Evolutionary conservation across 352 stramenopile species (phyloP).

Genomic region (Phytopythium chamaehyphon): DNA sequence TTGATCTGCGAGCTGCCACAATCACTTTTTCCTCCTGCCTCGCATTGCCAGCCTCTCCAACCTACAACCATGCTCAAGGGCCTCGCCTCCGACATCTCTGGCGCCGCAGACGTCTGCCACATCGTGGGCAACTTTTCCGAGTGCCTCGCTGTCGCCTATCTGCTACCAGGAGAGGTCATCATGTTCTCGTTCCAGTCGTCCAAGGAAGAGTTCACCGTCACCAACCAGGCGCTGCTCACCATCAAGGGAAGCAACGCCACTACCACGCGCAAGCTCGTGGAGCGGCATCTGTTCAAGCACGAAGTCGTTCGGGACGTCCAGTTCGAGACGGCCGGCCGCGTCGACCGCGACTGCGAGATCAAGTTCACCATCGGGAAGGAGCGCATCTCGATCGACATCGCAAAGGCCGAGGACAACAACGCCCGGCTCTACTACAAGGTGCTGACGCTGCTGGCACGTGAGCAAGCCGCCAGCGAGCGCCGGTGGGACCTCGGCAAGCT

Average conservation of each 20-base stretch:
- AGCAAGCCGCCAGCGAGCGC: constrained; percentile 31
- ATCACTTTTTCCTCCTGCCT: background rate
- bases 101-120: constrained; percentile 48
- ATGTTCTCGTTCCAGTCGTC: constrained; percentile 45
- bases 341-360: constrained; percentile 54
- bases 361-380: constrained; percentile 45
- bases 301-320: constrained; percentile 23
- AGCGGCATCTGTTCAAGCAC: constrained; percentile 37
- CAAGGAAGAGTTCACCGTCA: constrained; percentile 65
- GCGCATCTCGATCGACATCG: constrained; percentile 46
- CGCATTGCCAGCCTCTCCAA: background rate
- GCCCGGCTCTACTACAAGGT: constrained; percentile 50
- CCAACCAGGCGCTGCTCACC: constrained; percentile 51
- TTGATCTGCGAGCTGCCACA: background rate
- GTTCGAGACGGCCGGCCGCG: constrained; percentile 45
- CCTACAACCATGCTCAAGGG: constrained; percentile 32
- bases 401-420: constrained; percentile 25
- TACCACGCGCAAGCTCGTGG: constrained; percentile 47
- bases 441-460: constrained; percentile 41
- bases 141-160: constrained; percentile 30
- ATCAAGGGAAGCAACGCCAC: constrained; percentile 32
- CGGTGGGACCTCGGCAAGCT: constrained; percentile 45
- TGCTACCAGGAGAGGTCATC: constrained; percentile 51
- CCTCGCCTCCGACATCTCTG: constrained; percentile 42
- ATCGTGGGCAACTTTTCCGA: constrained; percentile 41